Evolutionary conservation across 2,329 filamentous ascomycete genomes (phyloP).

Genomic region (Fusarium metavorans): DNA sequence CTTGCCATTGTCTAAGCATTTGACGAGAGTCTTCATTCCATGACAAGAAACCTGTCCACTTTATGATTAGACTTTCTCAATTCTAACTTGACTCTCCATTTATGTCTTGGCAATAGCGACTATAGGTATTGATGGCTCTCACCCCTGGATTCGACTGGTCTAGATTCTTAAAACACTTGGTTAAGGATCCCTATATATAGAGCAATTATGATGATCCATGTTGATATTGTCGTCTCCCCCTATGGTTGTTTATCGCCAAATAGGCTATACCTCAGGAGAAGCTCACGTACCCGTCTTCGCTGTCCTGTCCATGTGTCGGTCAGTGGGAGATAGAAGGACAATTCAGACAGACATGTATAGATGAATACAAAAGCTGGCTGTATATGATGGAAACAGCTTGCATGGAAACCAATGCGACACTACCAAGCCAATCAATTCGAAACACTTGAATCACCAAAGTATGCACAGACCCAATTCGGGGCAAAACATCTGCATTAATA

Average conservation of each 20-base stretch:
- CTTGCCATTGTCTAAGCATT: neutral
- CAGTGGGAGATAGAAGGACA: neutral
- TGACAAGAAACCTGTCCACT: neutral
- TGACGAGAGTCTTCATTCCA: neutral
- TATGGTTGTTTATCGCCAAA: neutral
- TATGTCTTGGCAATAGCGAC: neutral
- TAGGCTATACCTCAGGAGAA: neutral
- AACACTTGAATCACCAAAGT: neutral
- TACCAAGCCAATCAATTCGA: neutral
- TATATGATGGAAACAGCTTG: neutral
- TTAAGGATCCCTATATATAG: neutral
- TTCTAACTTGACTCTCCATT: neutral
- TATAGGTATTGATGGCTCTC: neutral
- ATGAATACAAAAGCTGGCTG: neutral
- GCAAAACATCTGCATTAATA: conserved; percentile 36
- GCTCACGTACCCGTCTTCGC: neutral
- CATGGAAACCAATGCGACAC: neutral
- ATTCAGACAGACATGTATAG: neutral
- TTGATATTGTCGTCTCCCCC: neutral
- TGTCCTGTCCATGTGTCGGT: neutral
- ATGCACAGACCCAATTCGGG: neutral
- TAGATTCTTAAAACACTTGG: neutral
- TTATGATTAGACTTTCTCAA: neutral
- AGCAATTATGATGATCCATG: neutral
- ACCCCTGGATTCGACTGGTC: neutral